Conservation (phyloP, 257 asterid genomes). For the Dorcoceras hygrometricum region DNA sequence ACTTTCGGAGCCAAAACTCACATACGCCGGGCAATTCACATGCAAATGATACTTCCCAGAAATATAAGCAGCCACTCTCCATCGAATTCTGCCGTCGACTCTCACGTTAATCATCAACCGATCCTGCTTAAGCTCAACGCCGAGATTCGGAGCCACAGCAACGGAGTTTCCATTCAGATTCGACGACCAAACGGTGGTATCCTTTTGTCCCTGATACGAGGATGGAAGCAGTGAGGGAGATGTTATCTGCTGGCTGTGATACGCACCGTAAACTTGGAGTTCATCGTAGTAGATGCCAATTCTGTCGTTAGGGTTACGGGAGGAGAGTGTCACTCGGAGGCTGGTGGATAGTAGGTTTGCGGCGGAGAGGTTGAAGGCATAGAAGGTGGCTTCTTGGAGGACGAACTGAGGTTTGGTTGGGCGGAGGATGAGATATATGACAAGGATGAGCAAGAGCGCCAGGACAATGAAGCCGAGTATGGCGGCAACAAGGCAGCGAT, state of each 20-base stretch:
- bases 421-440: conserved; percentile 61
- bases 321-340: conserved; percentile 55
- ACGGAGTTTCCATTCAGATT: conserved; percentile 48
- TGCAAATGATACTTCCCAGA: conserved; percentile 51
- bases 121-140: conserved; percentile 37
- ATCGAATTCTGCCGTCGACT: conserved; percentile 56
- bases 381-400: conserved; percentile 69
- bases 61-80: conserved; percentile 75
- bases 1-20: conserved; percentile 37
- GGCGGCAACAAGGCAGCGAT: conserved; percentile 31
- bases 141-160: conserved; percentile 49
- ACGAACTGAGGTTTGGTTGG: conserved; percentile 64
- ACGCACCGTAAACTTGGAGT: conserved; percentile 52
- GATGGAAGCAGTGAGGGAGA: conserved; percentile 46
- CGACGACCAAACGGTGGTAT: conserved; percentile 62
- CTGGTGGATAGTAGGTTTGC: conserved; percentile 48
- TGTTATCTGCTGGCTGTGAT: conserved; percentile 65
- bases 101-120: conserved; percentile 38
- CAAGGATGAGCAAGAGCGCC: conserved; percentile 50
- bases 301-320: conserved; percentile 56
- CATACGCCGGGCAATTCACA: conserved; percentile 78
- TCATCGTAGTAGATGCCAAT: conserved; percentile 61
- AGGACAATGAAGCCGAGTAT: conserved; percentile 19
- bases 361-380: conserved; percentile 57
- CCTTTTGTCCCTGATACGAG: conserved; percentile 60